These are phyloP conservation scores for Phanerochaete carnosa DNA, from an alignment of 768 basidiomycete genomes.

Conservation along the genomic window DNA sequence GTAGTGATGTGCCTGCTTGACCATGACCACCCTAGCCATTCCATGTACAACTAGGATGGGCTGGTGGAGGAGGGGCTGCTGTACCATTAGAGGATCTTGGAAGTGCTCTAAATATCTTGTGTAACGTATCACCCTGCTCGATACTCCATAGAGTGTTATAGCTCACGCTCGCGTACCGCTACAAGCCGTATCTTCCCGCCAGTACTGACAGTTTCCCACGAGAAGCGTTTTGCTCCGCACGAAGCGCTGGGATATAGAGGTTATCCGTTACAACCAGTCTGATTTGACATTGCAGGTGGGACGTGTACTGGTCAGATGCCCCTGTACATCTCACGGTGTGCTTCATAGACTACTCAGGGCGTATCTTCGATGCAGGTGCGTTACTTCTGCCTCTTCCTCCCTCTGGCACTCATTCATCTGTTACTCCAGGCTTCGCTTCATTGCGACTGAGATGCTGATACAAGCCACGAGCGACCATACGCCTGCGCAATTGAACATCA, in stretches of 20 bases:
- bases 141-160: neutral
- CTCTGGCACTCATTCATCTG: neutral
- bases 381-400: neutral
- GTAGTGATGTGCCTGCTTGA: neutral
- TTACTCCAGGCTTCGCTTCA: neutral
- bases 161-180: neutral
- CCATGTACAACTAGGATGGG: constrained; percentile 2
- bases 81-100: neutral
- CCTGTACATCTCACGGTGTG: no score
- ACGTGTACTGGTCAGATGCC: no score
- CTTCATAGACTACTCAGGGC: no score
- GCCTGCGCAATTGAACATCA: neutral
- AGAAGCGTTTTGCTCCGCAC: neutral
- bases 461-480: neutral
- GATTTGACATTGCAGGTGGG: no score
- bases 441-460: neutral
- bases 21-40: neutral
- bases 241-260: no score
- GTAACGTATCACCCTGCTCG: neutral
- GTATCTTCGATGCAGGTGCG: neutral
- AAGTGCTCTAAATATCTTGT: neutral
- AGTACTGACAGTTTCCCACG: no score
- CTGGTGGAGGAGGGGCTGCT: neutral
- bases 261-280: no score
- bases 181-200: no score